Conservation (phyloP, 1,284 basidiomycete genomes). For the Apiotrichum akiyoshidainum region DNA sequence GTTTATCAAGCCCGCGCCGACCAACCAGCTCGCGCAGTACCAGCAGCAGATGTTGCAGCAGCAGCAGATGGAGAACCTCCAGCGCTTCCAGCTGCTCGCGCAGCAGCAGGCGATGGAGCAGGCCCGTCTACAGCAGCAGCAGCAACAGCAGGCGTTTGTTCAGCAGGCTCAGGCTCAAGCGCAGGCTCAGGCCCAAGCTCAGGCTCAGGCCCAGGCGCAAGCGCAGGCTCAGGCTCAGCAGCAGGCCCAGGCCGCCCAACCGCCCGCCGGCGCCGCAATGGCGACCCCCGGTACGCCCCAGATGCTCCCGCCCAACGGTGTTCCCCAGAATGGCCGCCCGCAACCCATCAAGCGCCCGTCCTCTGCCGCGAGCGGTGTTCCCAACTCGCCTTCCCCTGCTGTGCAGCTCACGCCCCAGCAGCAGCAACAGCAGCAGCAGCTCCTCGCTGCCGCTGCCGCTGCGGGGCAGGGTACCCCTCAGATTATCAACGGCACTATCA, state of each 20-base stretch:
- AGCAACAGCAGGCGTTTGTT: slow-evolving; percentile 18
- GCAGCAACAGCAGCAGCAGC: slow-evolving; percentile 17
- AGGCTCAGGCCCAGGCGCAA: slow-evolving; percentile 9
- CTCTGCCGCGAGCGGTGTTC: slow-evolving; percentile 2
- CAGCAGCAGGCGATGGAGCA: slow-evolving; percentile 37
- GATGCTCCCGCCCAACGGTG: slow-evolving; percentile 16
- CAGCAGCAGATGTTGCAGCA: slow-evolving; percentile 35
- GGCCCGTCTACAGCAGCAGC: slow-evolving; percentile 32
- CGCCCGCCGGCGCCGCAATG: slow-evolving; percentile 5
- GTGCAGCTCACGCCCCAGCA: slow-evolving; percentile 21
- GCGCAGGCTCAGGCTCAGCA: slow-evolving; percentile 16
- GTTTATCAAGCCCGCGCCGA: slow-evolving; percentile 41
- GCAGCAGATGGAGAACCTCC: slow-evolving; percentile 44
- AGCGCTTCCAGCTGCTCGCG: slow-evolving; percentile 39
- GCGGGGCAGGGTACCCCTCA: slow-evolving; percentile 22
- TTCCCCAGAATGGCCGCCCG: slow-evolving; percentile 9
- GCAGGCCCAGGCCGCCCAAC: slow-evolving; percentile 16
- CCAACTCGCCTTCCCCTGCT: slow-evolving; percentile 4
- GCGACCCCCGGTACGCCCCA: slow-evolving; percentile 15
- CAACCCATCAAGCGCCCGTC: slow-evolving; percentile 7
- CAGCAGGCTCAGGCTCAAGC: slow-evolving; percentile 7
- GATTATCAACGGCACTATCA: slow-evolving; percentile 25
- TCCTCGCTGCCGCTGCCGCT: slow-evolving; percentile 12
- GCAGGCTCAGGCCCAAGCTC: slow-evolving; percentile 10
- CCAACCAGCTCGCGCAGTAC: slow-evolving; percentile 30